A percentile compares a stretch with the other conserved stretches of the same genome.
Evolutionary conservation across 2,329 filamentous ascomycete species (phyloP).

Genomic region (Aspergillus pseudotamarii): DNA sequence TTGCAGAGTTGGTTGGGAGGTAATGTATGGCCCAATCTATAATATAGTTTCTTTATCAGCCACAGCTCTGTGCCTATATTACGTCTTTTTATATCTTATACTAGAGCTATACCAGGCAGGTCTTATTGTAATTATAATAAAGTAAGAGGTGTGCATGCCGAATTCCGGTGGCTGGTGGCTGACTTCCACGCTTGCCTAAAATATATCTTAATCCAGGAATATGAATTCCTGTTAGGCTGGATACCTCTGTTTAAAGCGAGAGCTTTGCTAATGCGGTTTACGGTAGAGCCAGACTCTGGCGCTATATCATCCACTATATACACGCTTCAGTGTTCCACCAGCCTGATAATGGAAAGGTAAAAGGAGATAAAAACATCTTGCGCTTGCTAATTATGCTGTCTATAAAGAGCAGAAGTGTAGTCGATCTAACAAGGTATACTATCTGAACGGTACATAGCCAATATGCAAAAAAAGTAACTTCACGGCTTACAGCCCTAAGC

Average conservation of each 20-base stretch:
- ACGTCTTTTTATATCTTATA: no score
- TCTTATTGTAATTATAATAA: no score
- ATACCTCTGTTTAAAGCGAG: not conserved
- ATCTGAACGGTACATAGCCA: not conserved
- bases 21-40: no score
- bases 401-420: not conserved
- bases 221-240: no score
- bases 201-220: no score
- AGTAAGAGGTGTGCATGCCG: no score
- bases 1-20: no score
- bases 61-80: no score
- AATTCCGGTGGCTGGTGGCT: no score
- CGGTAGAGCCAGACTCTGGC: not conserved
- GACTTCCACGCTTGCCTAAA: no score
- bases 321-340: not conserved
- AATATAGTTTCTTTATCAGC: no score
- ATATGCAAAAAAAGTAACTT: not conserved
- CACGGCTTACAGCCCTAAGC: slow-evolving; percentile 19
- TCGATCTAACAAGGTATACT: not conserved
- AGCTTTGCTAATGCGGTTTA: not conserved
- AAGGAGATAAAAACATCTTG: not conserved
- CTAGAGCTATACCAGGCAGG: no score
- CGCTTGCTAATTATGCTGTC: not conserved
- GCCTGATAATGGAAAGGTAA: not conserved
- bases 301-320: not conserved